These are phyloP conservation scores for Casaregolazyma suthepensis DNA, from an alignment of 1,139 yeast genomes.

Conservation along the genomic window DNA sequence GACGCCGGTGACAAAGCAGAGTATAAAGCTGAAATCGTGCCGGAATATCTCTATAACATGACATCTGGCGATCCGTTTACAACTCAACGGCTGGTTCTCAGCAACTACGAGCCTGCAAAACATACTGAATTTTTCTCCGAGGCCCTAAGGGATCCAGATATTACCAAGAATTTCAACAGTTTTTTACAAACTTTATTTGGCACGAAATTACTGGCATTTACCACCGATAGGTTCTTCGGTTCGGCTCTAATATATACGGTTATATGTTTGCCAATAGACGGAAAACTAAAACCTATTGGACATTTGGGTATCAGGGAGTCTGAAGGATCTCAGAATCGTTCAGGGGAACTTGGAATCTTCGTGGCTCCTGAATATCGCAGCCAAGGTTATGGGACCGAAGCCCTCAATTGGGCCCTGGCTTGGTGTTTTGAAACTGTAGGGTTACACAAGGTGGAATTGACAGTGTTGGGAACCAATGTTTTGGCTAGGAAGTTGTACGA, in stretches of 20 bases:
- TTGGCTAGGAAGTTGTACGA: not conserved
- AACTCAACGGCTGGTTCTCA: not conserved
- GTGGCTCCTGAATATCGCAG: not conserved
- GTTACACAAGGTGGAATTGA: not conserved
- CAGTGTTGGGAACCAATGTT: not conserved
- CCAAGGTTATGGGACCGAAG: constrained; percentile 1
- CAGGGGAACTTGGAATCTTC: not conserved
- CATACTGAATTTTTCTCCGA: not conserved
- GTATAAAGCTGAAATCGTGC: not conserved
- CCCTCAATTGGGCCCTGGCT: not conserved
- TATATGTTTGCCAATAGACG: not conserved
- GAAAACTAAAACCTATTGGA: not conserved
- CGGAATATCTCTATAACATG: not conserved
- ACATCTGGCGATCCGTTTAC: not conserved
- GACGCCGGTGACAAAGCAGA: too few relatives aligned
- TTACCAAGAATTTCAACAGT: not conserved
- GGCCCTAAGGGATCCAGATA: not conserved
- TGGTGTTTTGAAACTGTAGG: not conserved
- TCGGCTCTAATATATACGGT: not conserved
- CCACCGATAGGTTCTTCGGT: not conserved
- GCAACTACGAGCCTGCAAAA: not conserved
- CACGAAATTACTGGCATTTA: not conserved
- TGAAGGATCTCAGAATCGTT: not conserved
- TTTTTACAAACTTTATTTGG: not conserved
- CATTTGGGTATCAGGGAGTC: not conserved